phyloP scores from a whole-genome alignment of 2,329 filamentous ascomycete genomes.

The Monilinia fructigena region DNA sequence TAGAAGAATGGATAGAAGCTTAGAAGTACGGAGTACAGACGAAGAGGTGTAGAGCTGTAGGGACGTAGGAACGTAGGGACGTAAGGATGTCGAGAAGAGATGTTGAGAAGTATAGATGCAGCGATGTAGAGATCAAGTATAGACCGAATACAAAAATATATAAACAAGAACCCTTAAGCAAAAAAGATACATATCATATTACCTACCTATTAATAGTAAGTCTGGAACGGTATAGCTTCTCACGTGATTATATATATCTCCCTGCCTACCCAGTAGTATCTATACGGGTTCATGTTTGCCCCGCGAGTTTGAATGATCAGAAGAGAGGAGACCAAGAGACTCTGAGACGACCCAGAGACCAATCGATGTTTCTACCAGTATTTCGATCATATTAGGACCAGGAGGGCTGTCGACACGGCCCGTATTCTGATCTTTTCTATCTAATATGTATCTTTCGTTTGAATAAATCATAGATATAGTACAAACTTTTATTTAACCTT shows the following conservation, averaged over 20 bases:
- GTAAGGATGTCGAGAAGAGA: no score
- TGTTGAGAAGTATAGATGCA: no score
- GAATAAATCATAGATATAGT: neutral
- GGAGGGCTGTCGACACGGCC: neutral
- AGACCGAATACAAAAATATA: no score
- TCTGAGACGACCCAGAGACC: neutral
- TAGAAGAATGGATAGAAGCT: neutral
- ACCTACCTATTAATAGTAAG: no score
- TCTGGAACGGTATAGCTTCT: neutral
- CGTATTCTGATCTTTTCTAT: neutral
- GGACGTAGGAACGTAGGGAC: no score
- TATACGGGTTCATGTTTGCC: no score
- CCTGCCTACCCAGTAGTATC: no score
- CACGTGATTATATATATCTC: neutral
- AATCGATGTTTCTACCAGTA: neutral
- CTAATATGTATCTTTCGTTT: neutral
- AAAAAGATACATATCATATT: no score
- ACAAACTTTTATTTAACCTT: neutral
- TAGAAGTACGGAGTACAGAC: neutral
- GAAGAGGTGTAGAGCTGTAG: neutral
- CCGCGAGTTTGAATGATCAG: no score
- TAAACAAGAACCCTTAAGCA: no score
- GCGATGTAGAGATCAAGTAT: no score
- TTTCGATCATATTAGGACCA: neutral
- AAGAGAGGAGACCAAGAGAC: no score